Evolutionary conservation across 1,139 yeast species (phyloP).

Genomic region (Nakaseomyces bracarensis): DNA sequence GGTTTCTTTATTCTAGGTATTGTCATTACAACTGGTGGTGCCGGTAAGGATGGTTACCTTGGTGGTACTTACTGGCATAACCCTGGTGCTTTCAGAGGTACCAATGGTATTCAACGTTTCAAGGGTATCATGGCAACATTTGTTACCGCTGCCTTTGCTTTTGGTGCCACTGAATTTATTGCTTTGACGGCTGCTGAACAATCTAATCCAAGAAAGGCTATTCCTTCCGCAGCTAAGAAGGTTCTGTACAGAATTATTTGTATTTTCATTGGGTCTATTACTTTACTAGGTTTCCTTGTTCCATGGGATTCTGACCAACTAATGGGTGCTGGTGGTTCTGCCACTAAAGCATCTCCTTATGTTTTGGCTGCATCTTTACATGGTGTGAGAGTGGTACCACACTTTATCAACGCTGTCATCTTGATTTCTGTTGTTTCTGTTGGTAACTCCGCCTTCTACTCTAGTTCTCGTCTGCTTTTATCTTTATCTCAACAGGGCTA

Average conservation of each 20-base stretch:
- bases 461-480: slow-evolving; percentile 48
- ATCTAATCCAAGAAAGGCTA: slow-evolving; percentile 62
- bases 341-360: slow-evolving; percentile 60
- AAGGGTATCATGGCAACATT: slow-evolving; percentile 81
- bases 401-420: slow-evolving; percentile 41
- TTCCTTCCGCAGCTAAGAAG: slow-evolving; percentile 69
- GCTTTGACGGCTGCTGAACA: slow-evolving; percentile 91
- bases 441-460: slow-evolving; percentile 50
- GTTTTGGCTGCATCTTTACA: slow-evolving; percentile 64
- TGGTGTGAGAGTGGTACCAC: slow-evolving; percentile 51
- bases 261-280: slow-evolving; percentile 52
- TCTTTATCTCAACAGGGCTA: slow-evolving; percentile 51
- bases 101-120: slow-evolving; percentile 35
- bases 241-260: slow-evolving; percentile 66
- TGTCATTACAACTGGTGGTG: slow-evolving; percentile 59
- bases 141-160: slow-evolving; percentile 80
- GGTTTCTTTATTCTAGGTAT: slow-evolving; percentile 62
- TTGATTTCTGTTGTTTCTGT: slow-evolving; percentile 43
- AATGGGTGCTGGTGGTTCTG: slow-evolving; percentile 39
- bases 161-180: slow-evolving; percentile 75
- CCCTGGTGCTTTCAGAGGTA: slow-evolving; percentile 47
- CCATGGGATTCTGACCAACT: slow-evolving; percentile 47
- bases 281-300: slow-evolving; percentile 58
- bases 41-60: slow-evolving; percentile 51
- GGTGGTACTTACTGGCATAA: slow-evolving; percentile 56